These are phyloP conservation scores for Gossypium aridum DNA, from an alignment of 441 rosid species.

Conservation along the genomic window DNA sequence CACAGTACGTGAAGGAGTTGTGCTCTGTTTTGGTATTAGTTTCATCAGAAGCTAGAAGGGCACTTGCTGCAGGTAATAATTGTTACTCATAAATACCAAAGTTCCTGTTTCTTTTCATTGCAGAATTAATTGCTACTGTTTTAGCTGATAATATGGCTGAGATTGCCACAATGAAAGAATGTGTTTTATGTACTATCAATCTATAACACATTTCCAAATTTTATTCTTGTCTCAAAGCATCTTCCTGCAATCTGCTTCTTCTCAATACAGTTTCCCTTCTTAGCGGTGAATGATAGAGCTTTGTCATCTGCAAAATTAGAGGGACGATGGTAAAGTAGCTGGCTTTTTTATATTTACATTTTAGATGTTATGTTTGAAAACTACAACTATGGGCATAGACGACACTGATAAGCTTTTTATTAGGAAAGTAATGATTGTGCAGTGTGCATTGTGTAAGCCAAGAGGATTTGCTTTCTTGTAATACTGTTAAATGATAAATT, in stretches of 20 bases:
- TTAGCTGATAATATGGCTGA: not conserved
- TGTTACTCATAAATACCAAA: not conserved
- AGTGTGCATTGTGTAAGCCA: not conserved
- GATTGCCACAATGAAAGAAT: not conserved
- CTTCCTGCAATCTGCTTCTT: not conserved
- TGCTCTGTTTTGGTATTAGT: slow-evolving; percentile 50
- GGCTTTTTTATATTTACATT: not conserved
- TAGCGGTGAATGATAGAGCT: not conserved
- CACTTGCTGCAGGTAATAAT: slow-evolving; percentile 38
- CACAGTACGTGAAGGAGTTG: slow-evolving; percentile 43
- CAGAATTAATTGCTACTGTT: not conserved
- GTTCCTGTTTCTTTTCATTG: slow-evolving; percentile 4
- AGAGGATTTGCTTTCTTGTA: not conserved
- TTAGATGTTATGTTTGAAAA: not conserved
- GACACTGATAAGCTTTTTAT: not conserved
- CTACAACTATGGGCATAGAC: not conserved
- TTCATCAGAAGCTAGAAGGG: slow-evolving; percentile 35
- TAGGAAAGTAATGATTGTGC: not conserved
- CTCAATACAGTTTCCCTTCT: not conserved
- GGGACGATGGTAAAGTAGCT: slow-evolving; percentile 4
- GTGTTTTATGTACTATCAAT: not conserved
- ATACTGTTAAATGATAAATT: not conserved
- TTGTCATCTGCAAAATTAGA: not conserved
- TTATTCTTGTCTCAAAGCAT: not conserved
- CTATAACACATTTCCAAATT: not conserved